phyloP scores from a whole-genome alignment of 2,329 filamentous ascomycete genomes.

The Colletotrichum orbiculare region DNA sequence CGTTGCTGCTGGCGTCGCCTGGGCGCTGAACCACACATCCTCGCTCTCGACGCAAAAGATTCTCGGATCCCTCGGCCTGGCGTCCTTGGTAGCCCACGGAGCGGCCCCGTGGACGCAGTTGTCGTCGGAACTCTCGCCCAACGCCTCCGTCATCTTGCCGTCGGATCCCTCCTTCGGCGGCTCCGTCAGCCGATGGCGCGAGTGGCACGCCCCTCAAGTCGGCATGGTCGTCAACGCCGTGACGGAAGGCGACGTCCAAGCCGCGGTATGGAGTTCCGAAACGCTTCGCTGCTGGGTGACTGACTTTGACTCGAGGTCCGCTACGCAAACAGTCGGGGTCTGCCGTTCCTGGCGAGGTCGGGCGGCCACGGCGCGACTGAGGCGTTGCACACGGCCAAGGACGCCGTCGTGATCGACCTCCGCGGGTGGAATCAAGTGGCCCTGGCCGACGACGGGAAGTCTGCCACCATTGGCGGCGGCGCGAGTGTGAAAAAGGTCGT shows the following conservation, averaged over 20 bases:
- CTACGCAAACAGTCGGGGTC: conserved; percentile 11
- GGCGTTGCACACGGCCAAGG: conserved; percentile 18
- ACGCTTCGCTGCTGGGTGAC: neutral
- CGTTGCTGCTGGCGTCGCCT: conserved; percentile 9
- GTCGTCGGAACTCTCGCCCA: conserved; percentile 3
- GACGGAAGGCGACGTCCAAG: conserved; percentile 24
- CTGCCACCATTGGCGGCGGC: conserved; percentile 35
- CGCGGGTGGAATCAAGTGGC: conserved; percentile 34
- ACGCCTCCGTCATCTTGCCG: conserved; percentile 1
- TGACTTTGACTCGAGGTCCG: neutral
- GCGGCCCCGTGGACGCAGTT: conserved; percentile 2
- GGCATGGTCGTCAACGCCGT: conserved; percentile 21
- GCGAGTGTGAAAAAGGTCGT: conserved; percentile 34
- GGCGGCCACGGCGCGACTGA: conserved; percentile 37
- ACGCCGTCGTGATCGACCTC: conserved; percentile 41
- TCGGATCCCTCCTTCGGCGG: neutral
- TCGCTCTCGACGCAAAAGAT: conserved; percentile 3
- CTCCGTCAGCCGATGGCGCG: conserved; percentile 9
- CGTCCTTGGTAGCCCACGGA: conserved; percentile 1
- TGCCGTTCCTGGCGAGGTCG: conserved; percentile 30
- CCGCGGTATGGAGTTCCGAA: conserved; percentile 3
- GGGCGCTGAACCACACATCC: conserved; percentile 12
- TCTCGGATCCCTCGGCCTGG: conserved; percentile 4
- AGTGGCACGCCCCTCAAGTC: conserved; percentile 23
- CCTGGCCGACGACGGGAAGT: conserved; percentile 23